Evolutionary conservation across 2,329 filamentous ascomycete species (phyloP).

Genomic region (Beauveria varroae): DNA sequence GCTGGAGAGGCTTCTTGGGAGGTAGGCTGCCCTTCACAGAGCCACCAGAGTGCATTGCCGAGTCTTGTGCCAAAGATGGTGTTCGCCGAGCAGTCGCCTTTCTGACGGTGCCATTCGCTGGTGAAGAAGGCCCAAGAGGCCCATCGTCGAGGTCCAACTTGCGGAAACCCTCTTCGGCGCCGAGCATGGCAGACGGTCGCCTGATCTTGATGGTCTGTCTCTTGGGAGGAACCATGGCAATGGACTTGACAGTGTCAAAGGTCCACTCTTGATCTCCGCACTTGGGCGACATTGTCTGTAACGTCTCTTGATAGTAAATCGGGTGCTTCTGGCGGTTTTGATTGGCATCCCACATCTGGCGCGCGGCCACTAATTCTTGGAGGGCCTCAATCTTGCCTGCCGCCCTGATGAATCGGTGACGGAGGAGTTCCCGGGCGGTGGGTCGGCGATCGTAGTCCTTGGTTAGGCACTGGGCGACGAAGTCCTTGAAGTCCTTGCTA

Average conservation of each 20-base stretch:
- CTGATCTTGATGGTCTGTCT: conserved; percentile 43
- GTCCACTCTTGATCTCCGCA: conserved; percentile 82
- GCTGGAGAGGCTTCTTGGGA: conserved; percentile 70
- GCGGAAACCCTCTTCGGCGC: conserved; percentile 53
- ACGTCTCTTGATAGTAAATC: conserved; percentile 89
- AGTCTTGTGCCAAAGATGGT: conserved; percentile 33
- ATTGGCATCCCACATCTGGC: conserved; percentile 73
- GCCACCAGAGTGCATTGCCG: conserved; percentile 24
- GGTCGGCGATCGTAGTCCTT: conserved; percentile 84
- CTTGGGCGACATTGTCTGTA: conserved; percentile 61
- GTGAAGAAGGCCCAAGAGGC: conserved; percentile 49
- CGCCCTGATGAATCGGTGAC: conserved; percentile 78
- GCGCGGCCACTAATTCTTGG: conserved; percentile 78
- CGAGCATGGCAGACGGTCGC: conserved; percentile 49
- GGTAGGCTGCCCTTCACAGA: conserved; percentile 37
- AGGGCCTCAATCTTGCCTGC: conserved; percentile 84
- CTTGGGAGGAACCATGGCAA: conserved; percentile 39
- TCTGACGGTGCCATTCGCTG: conserved; percentile 48
- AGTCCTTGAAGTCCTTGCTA: conserved; percentile 89
- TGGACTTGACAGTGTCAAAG: conserved; percentile 85
- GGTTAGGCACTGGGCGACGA: conserved; percentile 80
- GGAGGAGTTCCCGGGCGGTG: conserved; percentile 77
- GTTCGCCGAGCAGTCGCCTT: conserved; percentile 48
- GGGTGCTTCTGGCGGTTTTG: conserved; percentile 61
- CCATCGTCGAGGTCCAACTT: conserved; percentile 55